phyloP scores from a whole-genome alignment of 768 basidiomycete genomes.

The Amanita subjunquillea region DNA sequence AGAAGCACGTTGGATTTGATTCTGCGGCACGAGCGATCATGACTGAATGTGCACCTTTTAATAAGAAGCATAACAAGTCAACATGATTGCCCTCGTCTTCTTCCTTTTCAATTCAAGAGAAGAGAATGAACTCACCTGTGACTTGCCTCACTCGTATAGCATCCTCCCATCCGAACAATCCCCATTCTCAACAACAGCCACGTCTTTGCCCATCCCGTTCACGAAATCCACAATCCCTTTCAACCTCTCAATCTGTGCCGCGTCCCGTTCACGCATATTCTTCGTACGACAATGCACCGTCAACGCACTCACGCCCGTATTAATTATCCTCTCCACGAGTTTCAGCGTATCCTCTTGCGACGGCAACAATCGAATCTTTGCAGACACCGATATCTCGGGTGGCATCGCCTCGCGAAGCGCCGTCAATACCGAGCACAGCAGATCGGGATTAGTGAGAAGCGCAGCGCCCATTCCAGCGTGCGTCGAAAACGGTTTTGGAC shows the following conservation, averaged over 20 bases:
- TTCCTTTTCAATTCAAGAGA: too few species aligned
- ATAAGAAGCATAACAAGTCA: neutral
- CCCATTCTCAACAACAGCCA: conserved; percentile 92
- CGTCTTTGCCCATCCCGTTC: conserved; percentile 54
- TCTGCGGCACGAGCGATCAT: conserved; percentile 98
- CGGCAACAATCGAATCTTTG: conserved; percentile 86
- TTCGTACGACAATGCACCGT: conserved; percentile 95
- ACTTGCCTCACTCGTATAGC: conserved; percentile 61
- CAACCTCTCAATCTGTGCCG: conserved; percentile 69
- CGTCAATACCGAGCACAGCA: conserved; percentile 80
- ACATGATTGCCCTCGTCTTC: neutral
- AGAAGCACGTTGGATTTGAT: conserved; percentile 85
- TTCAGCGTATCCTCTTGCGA: conserved; percentile 80
- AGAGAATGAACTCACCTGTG: conserved; percentile 45
- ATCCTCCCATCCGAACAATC: conserved; percentile 76
- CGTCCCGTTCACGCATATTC: conserved; percentile 79
- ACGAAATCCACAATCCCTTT: conserved; percentile 84
- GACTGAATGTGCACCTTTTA: conserved; percentile 69
- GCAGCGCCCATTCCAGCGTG: conserved; percentile 96
- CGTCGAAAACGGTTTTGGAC: conserved; percentile 93
- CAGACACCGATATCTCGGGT: conserved; percentile 76
- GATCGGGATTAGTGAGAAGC: conserved; percentile 82
- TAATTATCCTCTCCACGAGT: conserved; percentile 80
- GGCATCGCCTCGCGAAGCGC: conserved; percentile 67
- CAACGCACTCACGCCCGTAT: conserved; percentile 79